These are phyloP conservation scores for Dentipellis sp. DNA, from an alignment of 768 basidiomycete species.

Conservation along the genomic window DNA sequence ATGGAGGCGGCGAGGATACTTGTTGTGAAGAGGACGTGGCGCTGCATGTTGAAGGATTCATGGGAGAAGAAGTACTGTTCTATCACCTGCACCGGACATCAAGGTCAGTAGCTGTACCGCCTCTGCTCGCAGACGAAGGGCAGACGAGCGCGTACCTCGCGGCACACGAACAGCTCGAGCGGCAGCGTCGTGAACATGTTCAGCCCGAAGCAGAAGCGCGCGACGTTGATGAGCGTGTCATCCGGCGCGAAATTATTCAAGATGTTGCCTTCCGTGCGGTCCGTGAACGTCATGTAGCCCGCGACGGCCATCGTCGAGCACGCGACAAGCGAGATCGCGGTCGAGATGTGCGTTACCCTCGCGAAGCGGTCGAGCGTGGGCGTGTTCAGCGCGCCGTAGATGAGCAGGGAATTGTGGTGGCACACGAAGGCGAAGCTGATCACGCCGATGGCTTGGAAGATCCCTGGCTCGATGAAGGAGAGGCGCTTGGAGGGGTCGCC, in stretches of 20 bases:
- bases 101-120: neutral
- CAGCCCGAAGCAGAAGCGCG: conserved; percentile 86
- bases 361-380: conserved; percentile 94
- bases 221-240: conserved; percentile 90
- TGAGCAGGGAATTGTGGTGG: conserved; percentile 95
- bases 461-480: conserved; percentile 66
- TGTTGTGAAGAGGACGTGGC: conserved; percentile 89
- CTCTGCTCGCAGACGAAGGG: neutral
- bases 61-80: conserved; percentile 95
- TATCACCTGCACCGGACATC: conserved; percentile 49
- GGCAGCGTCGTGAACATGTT: conserved; percentile 99
- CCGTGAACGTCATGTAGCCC: conserved; percentile 82
- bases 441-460: conserved; percentile 95
- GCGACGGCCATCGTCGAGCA: conserved; percentile 80
- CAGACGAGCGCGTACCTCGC: conserved; percentile 51
- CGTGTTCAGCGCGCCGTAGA: conserved; percentile 87
- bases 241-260: conserved; percentile 86
- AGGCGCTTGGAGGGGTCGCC: conserved; percentile 71
- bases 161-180: conserved; percentile 91
- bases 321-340: conserved; percentile 72
- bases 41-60: conserved; percentile 69
- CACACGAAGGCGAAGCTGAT: conserved; percentile 97
- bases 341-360: conserved; percentile 88
- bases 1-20: conserved; percentile 74
- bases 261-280: conserved; percentile 92